Conservation (phyloP, 768 basidiomycete genomes). For the Gymnopilus dilepis region DNA sequence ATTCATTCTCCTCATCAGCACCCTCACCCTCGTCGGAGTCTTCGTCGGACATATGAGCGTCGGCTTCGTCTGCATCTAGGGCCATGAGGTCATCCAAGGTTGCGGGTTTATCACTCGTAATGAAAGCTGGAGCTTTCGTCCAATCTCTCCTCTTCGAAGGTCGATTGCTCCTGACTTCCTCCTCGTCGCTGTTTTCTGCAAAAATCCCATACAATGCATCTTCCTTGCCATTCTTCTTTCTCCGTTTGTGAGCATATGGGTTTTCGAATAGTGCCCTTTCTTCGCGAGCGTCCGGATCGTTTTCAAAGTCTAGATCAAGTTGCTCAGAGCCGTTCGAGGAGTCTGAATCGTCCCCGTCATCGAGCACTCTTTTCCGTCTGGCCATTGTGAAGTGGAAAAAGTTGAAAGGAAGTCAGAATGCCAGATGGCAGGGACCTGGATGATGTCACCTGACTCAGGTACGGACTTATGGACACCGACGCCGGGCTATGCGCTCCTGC, state of each 20-base stretch:
- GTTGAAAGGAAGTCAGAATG: neutral
- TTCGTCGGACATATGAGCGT: constrained; percentile 33
- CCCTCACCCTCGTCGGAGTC: constrained; percentile 42
- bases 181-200: constrained; percentile 73
- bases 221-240: constrained; percentile 69
- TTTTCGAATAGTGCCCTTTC: constrained; percentile 80
- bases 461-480: neutral
- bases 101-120: constrained; percentile 59
- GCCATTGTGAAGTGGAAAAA: constrained; percentile 53
- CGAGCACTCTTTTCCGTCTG: constrained; percentile 74
- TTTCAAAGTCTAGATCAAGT: constrained; percentile 48
- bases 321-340: constrained; percentile 65
- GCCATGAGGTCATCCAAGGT: constrained; percentile 49
- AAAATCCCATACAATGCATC: constrained; percentile 81
- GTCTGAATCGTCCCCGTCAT: constrained; percentile 78
- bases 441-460: constrained; percentile 17
- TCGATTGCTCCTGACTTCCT: constrained; percentile 29
- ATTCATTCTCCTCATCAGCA: constrained; percentile 41
- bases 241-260: constrained; percentile 75
- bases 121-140: constrained; percentile 80
- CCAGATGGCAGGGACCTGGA: neutral
- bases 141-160: constrained; percentile 56
- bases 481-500: neutral
- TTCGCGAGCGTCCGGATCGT: constrained; percentile 68
- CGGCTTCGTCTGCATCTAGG: constrained; percentile 39